Evolutionary conservation across 805 yeast species (phyloP).

Genomic region (Teunomyces gatunensis): DNA sequence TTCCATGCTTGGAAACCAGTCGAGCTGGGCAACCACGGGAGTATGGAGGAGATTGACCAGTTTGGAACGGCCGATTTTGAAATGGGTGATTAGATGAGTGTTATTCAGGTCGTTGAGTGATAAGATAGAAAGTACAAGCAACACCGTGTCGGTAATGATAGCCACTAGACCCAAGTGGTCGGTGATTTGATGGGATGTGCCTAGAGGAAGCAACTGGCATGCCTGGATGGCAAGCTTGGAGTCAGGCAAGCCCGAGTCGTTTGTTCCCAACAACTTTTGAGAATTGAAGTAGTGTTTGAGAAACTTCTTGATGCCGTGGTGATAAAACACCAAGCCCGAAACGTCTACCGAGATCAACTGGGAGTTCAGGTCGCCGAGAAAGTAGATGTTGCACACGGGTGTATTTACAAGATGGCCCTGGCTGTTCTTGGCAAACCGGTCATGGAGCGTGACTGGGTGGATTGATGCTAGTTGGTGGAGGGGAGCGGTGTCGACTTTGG

Average conservation of each 20-base stretch:
- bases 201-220: slow-evolving; percentile 57
- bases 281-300: slow-evolving; percentile 49
- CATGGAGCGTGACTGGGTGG: slow-evolving; percentile 22
- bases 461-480: slow-evolving; percentile 21
- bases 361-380: slow-evolving; percentile 26
- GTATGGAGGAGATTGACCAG: not conserved
- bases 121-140: slow-evolving; percentile 53
- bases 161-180: slow-evolving; percentile 63
- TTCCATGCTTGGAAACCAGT: slow-evolving; percentile 63
- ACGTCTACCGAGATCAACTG: slow-evolving; percentile 32
- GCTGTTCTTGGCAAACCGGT: slow-evolving; percentile 20
- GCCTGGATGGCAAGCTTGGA: slow-evolving; percentile 18
- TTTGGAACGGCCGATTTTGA: slow-evolving; percentile 49
- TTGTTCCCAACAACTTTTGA: slow-evolving; percentile 51
- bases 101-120: slow-evolving; percentile 39
- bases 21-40: slow-evolving; percentile 18
- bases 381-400: slow-evolving; percentile 23
- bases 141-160: slow-evolving; percentile 48
- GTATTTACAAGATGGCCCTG: slow-evolving; percentile 29
- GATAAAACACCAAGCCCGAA: slow-evolving; percentile 52
- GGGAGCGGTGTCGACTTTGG: slow-evolving; percentile 52
- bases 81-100: slow-evolving; percentile 44
- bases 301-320: slow-evolving; percentile 59
- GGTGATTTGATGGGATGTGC: slow-evolving; percentile 49
- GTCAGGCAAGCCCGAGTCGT: slow-evolving; percentile 20